phyloP scores from a whole-genome alignment of 2,329 filamentous ascomycete species.

The Colletotrichum trifolii region DNA sequence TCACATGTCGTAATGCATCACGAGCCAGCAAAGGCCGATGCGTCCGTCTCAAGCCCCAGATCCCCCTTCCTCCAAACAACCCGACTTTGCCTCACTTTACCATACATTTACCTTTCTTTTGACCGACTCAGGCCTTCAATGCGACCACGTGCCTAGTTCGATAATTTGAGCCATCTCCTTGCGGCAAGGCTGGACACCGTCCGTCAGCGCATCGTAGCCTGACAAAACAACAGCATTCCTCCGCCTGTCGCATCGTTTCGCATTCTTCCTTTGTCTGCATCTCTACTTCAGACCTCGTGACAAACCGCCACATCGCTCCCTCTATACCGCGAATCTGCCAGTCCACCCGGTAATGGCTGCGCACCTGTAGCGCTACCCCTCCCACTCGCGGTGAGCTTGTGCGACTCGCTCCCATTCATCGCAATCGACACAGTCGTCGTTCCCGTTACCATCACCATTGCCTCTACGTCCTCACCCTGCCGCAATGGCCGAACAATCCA shows the following conservation, averaged over 20 bases:
- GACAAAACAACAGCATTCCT: constrained; percentile 13
- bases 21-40: constrained; percentile 26
- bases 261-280: neutral
- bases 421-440: neutral
- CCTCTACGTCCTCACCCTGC: constrained; percentile 45
- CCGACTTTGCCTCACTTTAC: no score
- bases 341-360: constrained; percentile 31
- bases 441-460: constrained; percentile 66
- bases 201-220: constrained; percentile 1
- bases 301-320: constrained; percentile 2
- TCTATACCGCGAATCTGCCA: neutral
- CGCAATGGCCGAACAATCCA: constrained; percentile 74
- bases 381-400: constrained; percentile 29
- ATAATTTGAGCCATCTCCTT: constrained; percentile 10
- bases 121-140: constrained; percentile 26
- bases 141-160: constrained; percentile 33
- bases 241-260: constrained; percentile 1
- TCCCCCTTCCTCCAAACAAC: neutral
- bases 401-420: constrained; percentile 25
- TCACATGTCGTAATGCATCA: constrained; percentile 38
- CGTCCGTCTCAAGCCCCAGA: neutral
- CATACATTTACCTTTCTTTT: no score
- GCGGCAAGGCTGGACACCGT: constrained; percentile 14
- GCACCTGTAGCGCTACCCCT: constrained; percentile 24
- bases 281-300: neutral